Evolutionary conservation across 106 monocot species (phyloP).

Genomic region (Posidonia australis): DNA sequence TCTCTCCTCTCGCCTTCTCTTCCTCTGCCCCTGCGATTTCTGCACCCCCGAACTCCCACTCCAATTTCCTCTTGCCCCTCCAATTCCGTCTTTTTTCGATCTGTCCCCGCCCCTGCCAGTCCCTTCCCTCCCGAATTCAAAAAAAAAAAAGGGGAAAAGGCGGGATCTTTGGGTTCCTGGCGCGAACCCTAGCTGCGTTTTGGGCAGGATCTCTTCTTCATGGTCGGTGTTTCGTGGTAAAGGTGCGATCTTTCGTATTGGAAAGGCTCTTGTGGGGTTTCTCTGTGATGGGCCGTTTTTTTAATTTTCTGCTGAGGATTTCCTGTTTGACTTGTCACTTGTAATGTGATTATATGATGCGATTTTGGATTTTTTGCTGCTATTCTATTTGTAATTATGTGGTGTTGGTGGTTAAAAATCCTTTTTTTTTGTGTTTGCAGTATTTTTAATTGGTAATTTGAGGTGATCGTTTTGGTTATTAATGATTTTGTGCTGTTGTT

Average conservation of each 20-base stretch:
- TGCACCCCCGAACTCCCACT: conserved; percentile 13
- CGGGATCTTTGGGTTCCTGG: neutral
- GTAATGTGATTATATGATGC: too few species aligned
- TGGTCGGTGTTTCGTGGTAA: neutral
- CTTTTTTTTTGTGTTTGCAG: too few species aligned
- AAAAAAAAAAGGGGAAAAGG: too few species aligned
- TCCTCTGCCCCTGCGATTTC: conserved; percentile 11
- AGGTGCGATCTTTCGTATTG: neutral
- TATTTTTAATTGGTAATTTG: too few species aligned
- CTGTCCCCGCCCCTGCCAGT: conserved; percentile 4
- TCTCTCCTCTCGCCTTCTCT: neutral
- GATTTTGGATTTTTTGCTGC: too few species aligned
- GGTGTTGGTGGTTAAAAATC: too few species aligned
- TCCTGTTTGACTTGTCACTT: too few species aligned
- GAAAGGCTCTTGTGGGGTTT: neutral
- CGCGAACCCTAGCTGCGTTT: neutral
- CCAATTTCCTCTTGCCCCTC: conserved; percentile 13
- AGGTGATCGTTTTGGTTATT: too few species aligned
- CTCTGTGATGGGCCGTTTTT: too few species aligned
- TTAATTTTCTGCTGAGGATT: too few species aligned
- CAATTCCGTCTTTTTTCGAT: conserved; percentile 6
- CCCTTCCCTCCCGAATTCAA: conserved; percentile 1
- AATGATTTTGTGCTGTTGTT: too few species aligned
- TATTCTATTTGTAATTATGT: too few species aligned
- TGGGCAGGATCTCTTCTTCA: neutral